Percentiles rank a stretch among this genome's conserved stretches.
Evolutionary conservation across 192 early-diverging fungal species (phyloP).

Genomic region (Coemansia umbellata): DNA sequence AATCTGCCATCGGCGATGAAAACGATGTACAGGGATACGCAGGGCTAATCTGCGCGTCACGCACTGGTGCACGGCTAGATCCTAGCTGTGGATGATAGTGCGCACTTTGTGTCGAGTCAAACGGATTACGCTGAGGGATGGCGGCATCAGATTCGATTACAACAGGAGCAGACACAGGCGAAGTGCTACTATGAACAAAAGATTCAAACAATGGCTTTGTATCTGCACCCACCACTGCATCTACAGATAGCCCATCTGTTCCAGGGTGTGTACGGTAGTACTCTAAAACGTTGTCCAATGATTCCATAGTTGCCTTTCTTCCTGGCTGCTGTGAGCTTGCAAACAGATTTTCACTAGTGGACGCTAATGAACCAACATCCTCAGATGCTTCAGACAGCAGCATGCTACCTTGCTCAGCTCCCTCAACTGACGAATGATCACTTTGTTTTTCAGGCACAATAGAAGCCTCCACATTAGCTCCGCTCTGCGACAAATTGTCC

Average conservation of each 20-base stretch:
- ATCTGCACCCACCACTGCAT: not conserved
- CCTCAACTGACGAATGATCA: not conserved
- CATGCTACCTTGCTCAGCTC: not conserved
- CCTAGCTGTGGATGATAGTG: conserved; percentile 6
- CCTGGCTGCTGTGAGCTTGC: conserved; percentile 7
- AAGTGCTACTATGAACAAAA: too few species aligned
- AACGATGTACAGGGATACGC: conserved; percentile 32
- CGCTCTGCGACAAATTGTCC: not conserved
- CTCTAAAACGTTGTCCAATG: conserved; percentile 46
- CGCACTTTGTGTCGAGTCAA: not conserved
- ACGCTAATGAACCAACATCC: not conserved
- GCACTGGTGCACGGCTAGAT: conserved; percentile 13
- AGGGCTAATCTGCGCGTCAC: conserved; percentile 15
- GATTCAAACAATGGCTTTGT: not conserved
- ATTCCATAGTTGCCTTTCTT: conserved; percentile 42
- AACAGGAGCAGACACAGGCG: too few species aligned
- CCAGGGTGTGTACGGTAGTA: conserved; percentile 35
- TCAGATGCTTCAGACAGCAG: not conserved
- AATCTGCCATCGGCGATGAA: conserved; percentile 14
- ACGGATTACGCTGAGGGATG: not conserved
- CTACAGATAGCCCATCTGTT: not conserved
- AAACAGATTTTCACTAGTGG: not conserved
- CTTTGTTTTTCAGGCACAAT: not conserved
- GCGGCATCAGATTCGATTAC: too few species aligned
- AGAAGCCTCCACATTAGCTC: not conserved